phyloP scores from a whole-genome alignment of 2,329 filamentous ascomycete genomes.

The Trichoderma afroharzianum region DNA sequence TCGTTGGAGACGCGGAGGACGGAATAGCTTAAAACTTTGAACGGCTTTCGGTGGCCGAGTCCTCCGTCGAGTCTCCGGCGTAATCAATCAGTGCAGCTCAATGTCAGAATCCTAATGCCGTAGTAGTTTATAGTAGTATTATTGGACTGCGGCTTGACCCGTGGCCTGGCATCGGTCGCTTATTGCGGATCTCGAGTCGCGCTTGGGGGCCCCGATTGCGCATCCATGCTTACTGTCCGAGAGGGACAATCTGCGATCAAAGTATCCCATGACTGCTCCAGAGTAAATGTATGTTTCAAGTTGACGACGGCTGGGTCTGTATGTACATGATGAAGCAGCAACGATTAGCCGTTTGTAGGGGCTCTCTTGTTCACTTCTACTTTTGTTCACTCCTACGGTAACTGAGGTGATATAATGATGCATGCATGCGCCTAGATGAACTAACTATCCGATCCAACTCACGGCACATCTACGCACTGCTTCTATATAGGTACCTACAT shows the following conservation, averaged over 20 bases:
- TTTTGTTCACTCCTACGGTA: not conserved
- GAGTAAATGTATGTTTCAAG: not conserved
- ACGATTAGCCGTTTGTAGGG: not conserved
- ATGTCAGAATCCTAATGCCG: not conserved
- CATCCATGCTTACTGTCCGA: not conserved
- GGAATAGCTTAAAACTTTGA: not conserved
- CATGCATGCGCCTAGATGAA: not conserved
- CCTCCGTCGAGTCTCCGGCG: not conserved
- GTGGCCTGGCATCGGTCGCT: not conserved
- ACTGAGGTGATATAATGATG: not conserved
- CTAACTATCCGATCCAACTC: too few relatives aligned
- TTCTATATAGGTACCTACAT: not conserved
- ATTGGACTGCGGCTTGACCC: not conserved
- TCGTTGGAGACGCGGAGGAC: not conserved
- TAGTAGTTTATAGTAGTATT: not conserved
- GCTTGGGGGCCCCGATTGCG: not conserved
- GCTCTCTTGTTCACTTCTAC: not conserved
- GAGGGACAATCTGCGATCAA: not conserved
- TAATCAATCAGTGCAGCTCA: not conserved
- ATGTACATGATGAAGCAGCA: not conserved
- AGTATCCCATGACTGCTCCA: not conserved
- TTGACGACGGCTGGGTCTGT: not conserved
- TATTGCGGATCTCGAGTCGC: not conserved
- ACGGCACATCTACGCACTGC: not conserved
- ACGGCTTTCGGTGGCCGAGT: not conserved